Base-by-base conservation (phyloP, 768 basidiomycete genomes). In the Bullera alba region DNA sequence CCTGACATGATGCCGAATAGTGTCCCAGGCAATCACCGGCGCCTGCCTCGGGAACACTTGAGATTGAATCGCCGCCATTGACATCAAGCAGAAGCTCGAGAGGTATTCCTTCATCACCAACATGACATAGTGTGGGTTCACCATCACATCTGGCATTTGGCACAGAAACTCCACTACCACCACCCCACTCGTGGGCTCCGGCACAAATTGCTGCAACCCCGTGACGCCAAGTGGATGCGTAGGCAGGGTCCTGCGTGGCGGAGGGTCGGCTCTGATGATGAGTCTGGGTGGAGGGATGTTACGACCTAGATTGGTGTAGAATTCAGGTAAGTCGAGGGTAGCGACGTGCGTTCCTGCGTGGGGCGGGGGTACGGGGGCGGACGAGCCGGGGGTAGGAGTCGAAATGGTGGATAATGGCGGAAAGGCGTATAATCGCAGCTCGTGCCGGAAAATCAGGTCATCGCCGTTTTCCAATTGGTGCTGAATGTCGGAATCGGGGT, bases 241-340 rank as follows among this genome's bases (percentile, higher is more conserved):
- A 17, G 70, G 66, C 46, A 66, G 61, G 2, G 56, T 61, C 46
- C 63, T 57, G 16, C 70, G 28, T 8, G 70, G 70, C 16, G 70
- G 70, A 7, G 70, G 70, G 54, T 72, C 70, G 7, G 68, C 63
- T 4, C 70, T 54, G 26, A 72, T 56, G 15, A 50, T 58, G 46
- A 68, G 29, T 45, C 66, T 44, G 3, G 66, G 66, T 29, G 66
- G 66, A 23, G 66, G 66, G 19, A 65, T 51, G 15, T 59, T 42
- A n/a, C 30, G 32, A 3, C 37, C 41, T 6, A 65, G 28, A 34
- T 63, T 54, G 4, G 59, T 39, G 23, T 53, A 35, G 50, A 68
- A 68, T 4, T 35, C 23, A 16, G 63, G 66, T 22, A 68, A 34
- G 38, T 68, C 66, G 30, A 68, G 55, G 3, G 57, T 63, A 2